Conservation (phyloP, 305 asterid species). For the Fraxinus paxiana region DNA sequence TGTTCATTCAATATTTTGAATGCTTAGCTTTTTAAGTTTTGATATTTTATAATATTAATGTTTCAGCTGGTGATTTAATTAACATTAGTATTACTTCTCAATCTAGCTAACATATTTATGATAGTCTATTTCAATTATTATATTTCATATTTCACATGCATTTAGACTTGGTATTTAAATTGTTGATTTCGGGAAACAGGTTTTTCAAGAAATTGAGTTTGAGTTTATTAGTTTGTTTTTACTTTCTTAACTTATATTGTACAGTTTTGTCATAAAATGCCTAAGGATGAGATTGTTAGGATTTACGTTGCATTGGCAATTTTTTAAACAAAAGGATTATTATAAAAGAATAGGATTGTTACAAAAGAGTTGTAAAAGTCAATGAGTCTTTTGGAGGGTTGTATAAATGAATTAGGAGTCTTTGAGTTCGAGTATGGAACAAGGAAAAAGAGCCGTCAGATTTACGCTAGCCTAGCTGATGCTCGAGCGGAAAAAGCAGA, state of each 20-base stretch:
- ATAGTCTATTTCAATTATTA: neutral
- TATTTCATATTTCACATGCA: neutral
- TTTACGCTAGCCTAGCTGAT: neutral
- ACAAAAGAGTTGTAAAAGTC: too few species aligned
- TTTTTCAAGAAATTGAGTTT: neutral
- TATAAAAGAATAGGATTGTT: too few species aligned
- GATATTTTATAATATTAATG: too few species aligned
- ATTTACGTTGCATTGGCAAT: neutral
- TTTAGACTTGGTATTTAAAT: neutral
- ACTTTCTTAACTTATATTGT: neutral
- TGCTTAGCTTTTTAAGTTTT: neutral
- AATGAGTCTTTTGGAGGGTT: too few species aligned
- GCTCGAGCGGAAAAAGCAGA: neutral
- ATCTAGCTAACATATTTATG: neutral
- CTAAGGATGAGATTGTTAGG: neutral
- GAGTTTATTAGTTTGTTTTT: neutral
- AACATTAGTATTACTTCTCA: neutral
- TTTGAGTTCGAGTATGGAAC: neutral
- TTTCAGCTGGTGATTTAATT: neutral
- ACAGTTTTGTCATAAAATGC: neutral
- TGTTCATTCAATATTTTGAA: neutral
- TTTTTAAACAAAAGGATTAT: neutral
- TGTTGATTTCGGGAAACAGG: neutral
- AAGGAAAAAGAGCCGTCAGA: neutral
- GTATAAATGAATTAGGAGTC: neutral